Percentiles rank a stretch among this genome's conserved stretches.
These are phyloP conservation scores for Endocladia muricata DNA, from an alignment of 31 red algal genomes.

Conservation along the genomic window DNA sequence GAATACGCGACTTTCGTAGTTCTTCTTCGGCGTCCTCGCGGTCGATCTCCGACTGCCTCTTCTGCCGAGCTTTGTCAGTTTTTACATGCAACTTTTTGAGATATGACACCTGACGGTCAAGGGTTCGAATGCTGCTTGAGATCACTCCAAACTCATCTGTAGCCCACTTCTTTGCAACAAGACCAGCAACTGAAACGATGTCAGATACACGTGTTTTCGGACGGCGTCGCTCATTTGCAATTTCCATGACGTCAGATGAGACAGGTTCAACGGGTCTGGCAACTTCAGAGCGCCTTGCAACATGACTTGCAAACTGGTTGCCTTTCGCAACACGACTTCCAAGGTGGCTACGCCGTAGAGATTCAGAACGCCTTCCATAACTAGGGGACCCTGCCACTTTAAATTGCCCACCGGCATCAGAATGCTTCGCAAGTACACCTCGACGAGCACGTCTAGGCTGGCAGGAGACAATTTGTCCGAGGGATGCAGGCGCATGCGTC, in stretches of 20 bases:
- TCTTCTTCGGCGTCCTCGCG: background rate
- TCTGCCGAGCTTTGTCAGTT: background rate
- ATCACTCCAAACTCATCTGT: slow-evolving; percentile 19
- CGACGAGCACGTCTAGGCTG: too few species aligned
- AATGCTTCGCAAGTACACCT: too few species aligned
- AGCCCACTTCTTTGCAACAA: slow-evolving; percentile 37
- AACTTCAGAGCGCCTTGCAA: too few species aligned
- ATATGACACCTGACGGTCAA: slow-evolving; percentile 10
- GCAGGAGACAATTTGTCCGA: too few species aligned
- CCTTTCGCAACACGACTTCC: too few species aligned
- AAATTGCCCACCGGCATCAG: too few species aligned
- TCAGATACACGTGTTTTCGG: slow-evolving; percentile 32
- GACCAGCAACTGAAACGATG: slow-evolving; percentile 41
- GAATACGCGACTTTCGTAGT: background rate
- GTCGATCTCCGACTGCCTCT: background rate
- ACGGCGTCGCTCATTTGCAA: background rate
- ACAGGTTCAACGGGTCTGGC: too few species aligned
- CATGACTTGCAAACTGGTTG: too few species aligned
- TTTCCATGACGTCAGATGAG: background rate
- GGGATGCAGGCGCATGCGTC: too few species aligned
- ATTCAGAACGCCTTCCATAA: too few species aligned
- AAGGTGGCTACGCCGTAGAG: too few species aligned
- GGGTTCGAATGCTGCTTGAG: background rate
- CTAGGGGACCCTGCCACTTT: too few species aligned
- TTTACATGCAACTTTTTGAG: slow-evolving; percentile 12